phyloP scores from a whole-genome alignment of 345 rosid species.

The Eucalyptus globulus region DNA sequence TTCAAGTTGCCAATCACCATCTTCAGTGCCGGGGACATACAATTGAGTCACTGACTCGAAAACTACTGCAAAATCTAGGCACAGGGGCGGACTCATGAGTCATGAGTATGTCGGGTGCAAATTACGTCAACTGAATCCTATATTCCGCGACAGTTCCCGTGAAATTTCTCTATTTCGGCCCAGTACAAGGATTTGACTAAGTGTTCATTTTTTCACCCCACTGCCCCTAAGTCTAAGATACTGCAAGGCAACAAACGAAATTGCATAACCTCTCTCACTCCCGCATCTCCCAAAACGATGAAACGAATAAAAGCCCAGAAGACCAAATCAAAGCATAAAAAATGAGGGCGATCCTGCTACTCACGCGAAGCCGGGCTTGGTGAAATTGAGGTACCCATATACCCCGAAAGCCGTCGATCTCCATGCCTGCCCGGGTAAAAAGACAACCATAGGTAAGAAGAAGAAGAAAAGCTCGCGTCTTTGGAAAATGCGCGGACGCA shows the following conservation, averaged over 20 bases:
- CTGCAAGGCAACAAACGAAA: background rate
- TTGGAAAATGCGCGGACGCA: background rate
- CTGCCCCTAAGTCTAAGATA: background rate
- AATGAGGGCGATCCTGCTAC: background rate
- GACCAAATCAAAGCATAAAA: background rate
- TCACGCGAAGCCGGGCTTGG: slow-evolving; percentile 72
- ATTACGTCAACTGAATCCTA: background rate
- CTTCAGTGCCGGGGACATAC: background rate
- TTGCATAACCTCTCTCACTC: background rate
- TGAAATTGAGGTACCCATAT: slow-evolving; percentile 75
- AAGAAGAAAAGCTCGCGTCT: background rate
- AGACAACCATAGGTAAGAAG: background rate
- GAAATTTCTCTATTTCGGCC: background rate
- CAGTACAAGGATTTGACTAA: background rate
- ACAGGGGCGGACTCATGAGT: background rate
- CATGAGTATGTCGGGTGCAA: background rate
- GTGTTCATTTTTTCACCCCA: background rate
- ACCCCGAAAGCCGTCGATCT: slow-evolving; percentile 64
- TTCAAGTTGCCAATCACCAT: background rate
- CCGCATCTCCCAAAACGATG: background rate
- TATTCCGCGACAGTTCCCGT: background rate
- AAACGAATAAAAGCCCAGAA: background rate
- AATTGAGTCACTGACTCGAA: background rate
- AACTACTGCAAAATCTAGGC: background rate
- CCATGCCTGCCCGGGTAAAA: slow-evolving; percentile 41